These are phyloP conservation scores for Solanum arcanum DNA, from an alignment of 257 asterid species.

Conservation along the genomic window DNA sequence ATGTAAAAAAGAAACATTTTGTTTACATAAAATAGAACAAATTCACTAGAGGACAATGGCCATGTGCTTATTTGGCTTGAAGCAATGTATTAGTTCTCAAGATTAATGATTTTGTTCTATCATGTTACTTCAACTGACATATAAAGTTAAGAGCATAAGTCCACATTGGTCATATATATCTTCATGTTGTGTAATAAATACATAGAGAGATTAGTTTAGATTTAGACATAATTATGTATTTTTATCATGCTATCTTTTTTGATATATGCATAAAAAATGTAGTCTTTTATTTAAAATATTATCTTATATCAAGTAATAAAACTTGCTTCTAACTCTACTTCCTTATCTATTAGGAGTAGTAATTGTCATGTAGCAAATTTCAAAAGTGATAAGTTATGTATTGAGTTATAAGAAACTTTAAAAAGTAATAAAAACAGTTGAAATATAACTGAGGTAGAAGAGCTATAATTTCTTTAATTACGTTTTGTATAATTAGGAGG, in stretches of 20 bases:
- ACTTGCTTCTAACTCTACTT: neutral
- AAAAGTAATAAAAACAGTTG: too few species aligned
- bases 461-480: too few species aligned
- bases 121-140: neutral
- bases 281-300: too few species aligned
- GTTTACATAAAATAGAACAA: neutral
- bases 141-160: neutral
- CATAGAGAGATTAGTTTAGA: neutral
- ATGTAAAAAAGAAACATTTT: neutral
- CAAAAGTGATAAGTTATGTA: neutral
- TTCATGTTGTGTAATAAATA: neutral
- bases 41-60: neutral
- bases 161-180: neutral
- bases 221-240: neutral
- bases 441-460: too few species aligned
- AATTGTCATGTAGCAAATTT: neutral
- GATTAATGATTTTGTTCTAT: neutral
- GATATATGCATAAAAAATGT: too few species aligned
- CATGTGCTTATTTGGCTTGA: neutral
- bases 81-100: neutral
- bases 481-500: too few species aligned
- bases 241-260: neutral
- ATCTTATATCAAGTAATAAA: neutral
- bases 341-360: neutral
- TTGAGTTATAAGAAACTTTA: neutral